These are phyloP conservation scores for Miscanthus lutarioriparius DNA, from an alignment of 176 grass and related monocot genomes.

Conservation along the genomic window DNA sequence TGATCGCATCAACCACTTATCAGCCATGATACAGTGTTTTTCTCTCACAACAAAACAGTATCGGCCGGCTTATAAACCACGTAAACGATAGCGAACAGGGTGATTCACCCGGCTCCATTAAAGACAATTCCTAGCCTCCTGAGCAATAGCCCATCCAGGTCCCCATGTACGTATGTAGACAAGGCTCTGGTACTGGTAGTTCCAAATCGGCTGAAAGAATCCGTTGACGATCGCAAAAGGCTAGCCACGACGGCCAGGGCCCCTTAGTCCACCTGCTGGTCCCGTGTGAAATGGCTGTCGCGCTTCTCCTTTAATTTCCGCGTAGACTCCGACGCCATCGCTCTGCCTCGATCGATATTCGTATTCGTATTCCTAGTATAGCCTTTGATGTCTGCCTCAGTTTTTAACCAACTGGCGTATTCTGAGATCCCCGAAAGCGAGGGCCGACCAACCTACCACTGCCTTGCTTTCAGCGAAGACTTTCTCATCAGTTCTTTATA, in stretches of 20 bases:
- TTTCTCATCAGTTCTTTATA: constrained; percentile 22
- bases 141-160: background rate
- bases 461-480: background rate
- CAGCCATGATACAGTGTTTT: no score
- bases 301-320: background rate
- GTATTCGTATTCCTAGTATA: background rate
- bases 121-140: background rate
- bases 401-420: constrained; percentile 38
- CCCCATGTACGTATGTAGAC: no score
- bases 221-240: background rate
- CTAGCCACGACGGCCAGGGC: no score
- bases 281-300: constrained; percentile 28
- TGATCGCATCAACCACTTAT: no score
- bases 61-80: no score
- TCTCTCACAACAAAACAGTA: no score
- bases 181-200: background rate
- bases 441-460: constrained; percentile 33
- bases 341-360: background rate
- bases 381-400: background rate
- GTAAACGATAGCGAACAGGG: no score
- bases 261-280: background rate
- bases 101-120: background rate
- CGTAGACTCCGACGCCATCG: constrained; percentile 10
- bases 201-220: background rate
- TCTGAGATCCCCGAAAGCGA: constrained; percentile 43